Evolutionary conservation across 83 land plant genomes (phyloP), one percentile per base, ranked within the genome.

Genomic region (Larix sibirica): DNA sequence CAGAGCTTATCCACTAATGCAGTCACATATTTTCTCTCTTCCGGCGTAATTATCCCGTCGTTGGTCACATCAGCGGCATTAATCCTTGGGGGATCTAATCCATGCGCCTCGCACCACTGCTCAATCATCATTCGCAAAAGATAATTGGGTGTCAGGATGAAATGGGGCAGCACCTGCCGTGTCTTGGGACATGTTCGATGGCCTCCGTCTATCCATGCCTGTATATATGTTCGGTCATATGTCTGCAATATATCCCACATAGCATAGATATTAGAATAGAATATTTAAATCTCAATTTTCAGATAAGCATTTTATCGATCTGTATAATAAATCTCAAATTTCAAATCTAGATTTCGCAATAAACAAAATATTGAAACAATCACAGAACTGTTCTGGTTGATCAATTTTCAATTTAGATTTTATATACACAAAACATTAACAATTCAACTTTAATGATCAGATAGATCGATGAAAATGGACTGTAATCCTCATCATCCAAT

Each of bases 181-280:
- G 98, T 96, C 47, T 54, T 81, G 7, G 96, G 95, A 86, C 95
- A 96, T 14, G 89, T 92, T 74, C 86, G 64, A 47, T 91, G 85
- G 59, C 97, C 95, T 10, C 90, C 82, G 31, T 89, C 91, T 26
- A 96, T 84, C 97, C 94, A 91, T 65, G 85, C 83, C 83, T 91
- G 94, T 17, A 96, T 94, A 77, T 69, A 91, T 3, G 84, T 62
- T 65, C 95, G 86, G 50, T 96, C 94, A 82, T 86, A 96, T 7
- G 97, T 94, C 90, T 96, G 89, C 74, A 83, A 44, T 44, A 47
- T 21, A 21, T 21, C 12, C 16, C 42, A 3, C 83, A 8, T n/a
- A 18, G 12, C 16, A 47, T 9, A 47, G 10, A 47, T 8, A 8
- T 47, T 9, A 47, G 50, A 8, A 47, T 8, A 47, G 9, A 47